These are phyloP conservation scores for Ophiostoma pallidulum DNA, from an alignment of 2,329 filamentous ascomycete species.

Conservation along the genomic window DNA sequence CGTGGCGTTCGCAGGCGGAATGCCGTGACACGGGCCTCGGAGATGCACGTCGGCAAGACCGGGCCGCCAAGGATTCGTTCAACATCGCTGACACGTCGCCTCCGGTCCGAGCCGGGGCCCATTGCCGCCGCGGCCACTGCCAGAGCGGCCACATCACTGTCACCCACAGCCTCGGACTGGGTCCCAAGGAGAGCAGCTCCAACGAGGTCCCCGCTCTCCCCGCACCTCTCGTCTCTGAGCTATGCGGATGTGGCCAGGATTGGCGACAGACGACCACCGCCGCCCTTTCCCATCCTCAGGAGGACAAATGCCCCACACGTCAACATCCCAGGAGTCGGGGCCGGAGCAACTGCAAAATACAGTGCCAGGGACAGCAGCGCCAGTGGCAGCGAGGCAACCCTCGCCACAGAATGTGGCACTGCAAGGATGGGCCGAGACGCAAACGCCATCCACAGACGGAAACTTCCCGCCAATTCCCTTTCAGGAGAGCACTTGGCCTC, in stretches of 20 bases:
- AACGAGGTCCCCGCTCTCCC: neutral
- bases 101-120: slow-evolving; percentile 1
- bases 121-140: too few relatives aligned
- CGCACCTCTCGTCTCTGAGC: neutral
- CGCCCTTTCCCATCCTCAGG: neutral
- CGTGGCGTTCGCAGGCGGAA: neutral
- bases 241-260: slow-evolving; percentile 11
- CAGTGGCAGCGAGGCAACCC: neutral
- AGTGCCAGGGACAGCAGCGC: neutral
- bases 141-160: neutral
- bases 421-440: too few relatives aligned
- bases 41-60: neutral
- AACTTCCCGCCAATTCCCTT: too few relatives aligned
- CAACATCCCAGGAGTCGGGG: neutral
- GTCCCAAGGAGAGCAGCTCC: neutral
- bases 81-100: neutral
- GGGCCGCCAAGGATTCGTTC: neutral
- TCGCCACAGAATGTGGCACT: too few relatives aligned
- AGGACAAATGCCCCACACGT: neutral
- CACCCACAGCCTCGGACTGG: slow-evolving; percentile 2
- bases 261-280: neutral
- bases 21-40: neutral
- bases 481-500: too few relatives aligned
- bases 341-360: neutral
- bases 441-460: neutral